Evolutionary conservation across 257 asterid genomes (phyloP).

Genomic region (Nicotiana otophora): DNA sequence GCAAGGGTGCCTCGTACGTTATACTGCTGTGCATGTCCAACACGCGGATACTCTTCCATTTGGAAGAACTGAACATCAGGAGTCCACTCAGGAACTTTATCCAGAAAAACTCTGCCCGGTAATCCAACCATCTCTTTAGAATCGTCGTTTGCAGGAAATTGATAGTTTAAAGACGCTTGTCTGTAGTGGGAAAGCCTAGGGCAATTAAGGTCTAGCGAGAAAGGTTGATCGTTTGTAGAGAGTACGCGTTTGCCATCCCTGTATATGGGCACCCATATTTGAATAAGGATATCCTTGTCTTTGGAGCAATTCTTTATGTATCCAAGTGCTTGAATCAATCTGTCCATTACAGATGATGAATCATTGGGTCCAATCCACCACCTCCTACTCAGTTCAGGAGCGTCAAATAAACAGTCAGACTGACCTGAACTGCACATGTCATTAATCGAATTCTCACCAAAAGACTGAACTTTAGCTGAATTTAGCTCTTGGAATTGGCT

Average conservation of each 20-base stretch:
- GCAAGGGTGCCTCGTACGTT: conserved; percentile 88
- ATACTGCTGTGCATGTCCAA: conserved; percentile 59
- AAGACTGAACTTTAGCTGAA: conserved; percentile 9
- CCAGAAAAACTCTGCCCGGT: conserved; percentile 86
- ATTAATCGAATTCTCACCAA: conserved; percentile 24
- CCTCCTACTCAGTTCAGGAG: conserved; percentile 33
- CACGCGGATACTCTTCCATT: conserved; percentile 74
- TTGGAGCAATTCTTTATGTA: conserved; percentile 47
- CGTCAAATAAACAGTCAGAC: conserved; percentile 24
- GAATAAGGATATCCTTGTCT: conserved; percentile 59
- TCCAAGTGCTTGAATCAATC: conserved; percentile 55
- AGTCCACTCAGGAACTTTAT: conserved; percentile 88
- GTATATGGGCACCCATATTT: conserved; percentile 80
- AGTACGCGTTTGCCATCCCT: conserved; percentile 57
- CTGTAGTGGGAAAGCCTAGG: conserved; percentile 67
- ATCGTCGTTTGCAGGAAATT: conserved; percentile 68
- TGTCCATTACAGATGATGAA: conserved; percentile 58
- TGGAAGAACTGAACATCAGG: conserved; percentile 80
- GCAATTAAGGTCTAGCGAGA: conserved; percentile 50
- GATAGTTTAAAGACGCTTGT: conserved; percentile 59
- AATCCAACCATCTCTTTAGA: conserved; percentile 57
- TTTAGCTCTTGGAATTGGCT: no score
- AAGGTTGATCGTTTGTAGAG: conserved; percentile 59
- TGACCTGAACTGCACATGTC: conserved; percentile 18
- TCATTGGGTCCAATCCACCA: conserved; percentile 75